Percentiles rank a stretch among this genome's conserved stretches.
These are phyloP conservation scores for Pythium grandisporangium DNA, from an alignment of 352 stramenopile species.

Conservation along the genomic window DNA sequence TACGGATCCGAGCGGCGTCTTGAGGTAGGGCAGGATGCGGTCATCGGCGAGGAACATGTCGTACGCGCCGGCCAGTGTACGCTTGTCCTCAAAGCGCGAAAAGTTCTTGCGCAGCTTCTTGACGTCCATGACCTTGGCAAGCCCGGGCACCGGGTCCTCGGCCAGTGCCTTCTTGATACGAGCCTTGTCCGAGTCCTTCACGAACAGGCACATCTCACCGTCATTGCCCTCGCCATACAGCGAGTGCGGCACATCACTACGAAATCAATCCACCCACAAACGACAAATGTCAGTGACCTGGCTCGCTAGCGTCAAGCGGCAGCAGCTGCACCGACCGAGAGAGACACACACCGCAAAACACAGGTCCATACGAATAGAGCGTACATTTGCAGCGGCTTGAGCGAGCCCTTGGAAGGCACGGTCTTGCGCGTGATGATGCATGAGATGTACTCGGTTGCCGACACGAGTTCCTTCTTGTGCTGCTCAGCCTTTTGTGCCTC, in stretches of 20 bases:
- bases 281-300: too few relatives aligned
- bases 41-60: conserved; percentile 74
- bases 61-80: conserved; percentile 60
- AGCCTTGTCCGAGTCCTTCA: conserved; percentile 81
- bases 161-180: conserved; percentile 66
- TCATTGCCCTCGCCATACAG: conserved; percentile 35
- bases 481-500: conserved; percentile 37
- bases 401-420: conserved; percentile 50
- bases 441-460: conserved; percentile 42
- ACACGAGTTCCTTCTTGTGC: conserved; percentile 51
- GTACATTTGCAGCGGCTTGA: conserved; percentile 74
- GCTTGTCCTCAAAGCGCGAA: conserved; percentile 62
- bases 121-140: conserved; percentile 69
- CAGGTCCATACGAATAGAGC: too few relatives aligned
- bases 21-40: conserved; percentile 66
- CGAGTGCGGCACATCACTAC: conserved; percentile 48
- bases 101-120: conserved; percentile 84
- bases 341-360: too few relatives aligned
- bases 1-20: conserved; percentile 40
- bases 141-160: conserved; percentile 36
- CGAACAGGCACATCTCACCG: conserved; percentile 67
- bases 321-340: too few relatives aligned
- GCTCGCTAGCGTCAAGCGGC: too few relatives aligned
- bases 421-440: conserved; percentile 70
- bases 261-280: too few relatives aligned